Evolutionary conservation across 495 filamentous ascomycete species (phyloP), one percentile per base, ranked within the genome.

Genomic region (Parathielavia hyrcaniae): DNA sequence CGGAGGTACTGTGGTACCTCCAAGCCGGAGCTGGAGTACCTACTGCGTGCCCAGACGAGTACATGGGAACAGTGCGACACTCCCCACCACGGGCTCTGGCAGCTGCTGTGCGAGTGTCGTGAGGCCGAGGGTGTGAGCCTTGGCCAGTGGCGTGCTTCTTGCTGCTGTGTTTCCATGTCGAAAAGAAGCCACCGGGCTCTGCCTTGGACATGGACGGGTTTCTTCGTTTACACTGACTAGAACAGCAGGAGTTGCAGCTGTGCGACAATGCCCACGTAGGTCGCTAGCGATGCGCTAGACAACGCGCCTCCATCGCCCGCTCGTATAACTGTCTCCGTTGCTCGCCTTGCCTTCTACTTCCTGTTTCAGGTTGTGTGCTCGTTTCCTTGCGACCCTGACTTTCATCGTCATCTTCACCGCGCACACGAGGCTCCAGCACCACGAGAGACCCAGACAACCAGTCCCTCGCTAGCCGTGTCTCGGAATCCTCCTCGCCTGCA

Each of bases 161-260:
- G 9, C 23, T 12, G 26, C 26, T 49, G 46, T 46, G 46, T 49
- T 5, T n/a, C 46, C 46, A n/a, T 49, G 23, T 49, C 26, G 45
- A 47, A 13, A 14, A 46, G 23, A 2, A 26, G n/a, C 44, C 19
- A 46, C 26, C 26, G 26, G 3, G 26, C 26, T 19, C 11, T 12
- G 19, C 44, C 9, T 12, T 46, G 13, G 19, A 26, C 41, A 44
- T 19, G 41, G 17, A 11, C 40, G 19, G 7, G 10, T 17, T n/a
- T 10, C 19, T 22, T 46, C 44, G 20, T 23, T 46, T 23, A 46
- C 46, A 48, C 23, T n/a, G n/a, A n/a, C n/a, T n/a, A 47, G 44
- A 10, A 46, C 20, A 34, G 9, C 14, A 49, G 46, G 13, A 49
- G 46, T 23, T 49, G 46, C 26, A 49, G 46, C 46, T 49, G 46